phyloP scores from a whole-genome alignment of 768 basidiomycete genomes.

The Mycena latifolia region DNA sequence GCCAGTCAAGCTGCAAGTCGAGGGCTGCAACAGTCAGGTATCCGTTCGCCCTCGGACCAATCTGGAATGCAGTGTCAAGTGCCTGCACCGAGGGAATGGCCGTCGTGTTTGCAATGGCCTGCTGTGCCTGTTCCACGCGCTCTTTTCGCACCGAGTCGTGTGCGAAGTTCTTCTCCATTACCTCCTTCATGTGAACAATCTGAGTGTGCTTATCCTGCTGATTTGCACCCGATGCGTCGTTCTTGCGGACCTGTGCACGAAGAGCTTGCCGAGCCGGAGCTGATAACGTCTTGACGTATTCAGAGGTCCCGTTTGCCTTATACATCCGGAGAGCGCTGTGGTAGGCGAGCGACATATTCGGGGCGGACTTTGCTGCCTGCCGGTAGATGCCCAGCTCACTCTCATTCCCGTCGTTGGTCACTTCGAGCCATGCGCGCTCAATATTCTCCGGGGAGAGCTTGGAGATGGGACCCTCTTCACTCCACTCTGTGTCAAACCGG shows the following conservation, averaged over 20 bases:
- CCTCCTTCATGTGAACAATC: constrained; percentile 20
- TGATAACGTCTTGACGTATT: not conserved
- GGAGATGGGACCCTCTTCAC: constrained; percentile 1
- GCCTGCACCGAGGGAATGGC: constrained; percentile 2
- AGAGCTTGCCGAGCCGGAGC: not conserved
- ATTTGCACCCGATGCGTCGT: not conserved
- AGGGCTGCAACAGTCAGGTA: constrained; percentile 1
- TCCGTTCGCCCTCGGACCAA: not conserved
- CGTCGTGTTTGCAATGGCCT: not conserved
- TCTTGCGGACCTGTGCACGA: constrained; percentile 6
- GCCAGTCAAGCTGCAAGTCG: constrained; percentile 13
- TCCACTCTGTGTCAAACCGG: constrained; percentile 17
- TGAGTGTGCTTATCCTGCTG: constrained; percentile 1
- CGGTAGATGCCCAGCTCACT: constrained; percentile 28
- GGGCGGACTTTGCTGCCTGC: not conserved
- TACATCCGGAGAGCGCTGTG: constrained; percentile 33
- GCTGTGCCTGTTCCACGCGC: not conserved
- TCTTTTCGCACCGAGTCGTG: not conserved
- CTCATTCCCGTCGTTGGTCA: constrained; percentile 40
- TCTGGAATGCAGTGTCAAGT: constrained; percentile 3
- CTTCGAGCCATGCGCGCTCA: constrained; percentile 27
- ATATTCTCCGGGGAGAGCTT: constrained; percentile 12
- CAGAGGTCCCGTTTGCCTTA: constrained; percentile 21
- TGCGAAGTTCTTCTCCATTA: not conserved
- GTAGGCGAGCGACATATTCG: constrained; percentile 15